These are phyloP conservation scores for Calonectria pteridis DNA, from an alignment of 2,329 filamentous ascomycete species.

Conservation along the genomic window DNA sequence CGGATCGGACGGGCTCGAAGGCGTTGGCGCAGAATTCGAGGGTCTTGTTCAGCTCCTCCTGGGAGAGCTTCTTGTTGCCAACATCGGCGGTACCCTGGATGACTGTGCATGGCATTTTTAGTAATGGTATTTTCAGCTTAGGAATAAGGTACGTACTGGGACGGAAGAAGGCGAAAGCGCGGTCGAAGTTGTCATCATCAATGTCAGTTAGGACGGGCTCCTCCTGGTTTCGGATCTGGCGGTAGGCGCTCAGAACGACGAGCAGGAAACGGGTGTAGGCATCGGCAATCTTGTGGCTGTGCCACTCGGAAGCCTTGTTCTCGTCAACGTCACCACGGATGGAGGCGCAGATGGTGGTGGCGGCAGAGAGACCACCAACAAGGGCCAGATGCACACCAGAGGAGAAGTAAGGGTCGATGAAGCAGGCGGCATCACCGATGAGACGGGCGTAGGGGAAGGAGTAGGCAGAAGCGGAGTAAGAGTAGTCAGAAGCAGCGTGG, in stretches of 20 bases:
- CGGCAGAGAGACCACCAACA: conserved; percentile 57
- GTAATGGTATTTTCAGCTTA: background rate
- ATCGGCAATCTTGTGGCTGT: conserved; percentile 58
- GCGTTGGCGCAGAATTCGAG: conserved; percentile 51
- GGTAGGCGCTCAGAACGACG: conserved; percentile 39
- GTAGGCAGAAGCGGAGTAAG: conserved; percentile 59
- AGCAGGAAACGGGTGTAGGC: conserved; percentile 61
- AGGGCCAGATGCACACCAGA: conserved; percentile 62
- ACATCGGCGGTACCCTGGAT: conserved; percentile 53
- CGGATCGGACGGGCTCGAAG: conserved; percentile 37
- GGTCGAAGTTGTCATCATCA: conserved; percentile 57
- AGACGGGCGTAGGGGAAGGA: conserved; percentile 55
- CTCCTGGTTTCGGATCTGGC: conserved; percentile 56
- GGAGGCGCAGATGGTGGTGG: conserved; percentile 56
- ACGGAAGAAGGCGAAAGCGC: conserved; percentile 56
- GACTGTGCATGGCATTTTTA: conserved; percentile 40
- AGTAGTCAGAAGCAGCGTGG: conserved; percentile 60
- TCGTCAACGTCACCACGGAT: conserved; percentile 55
- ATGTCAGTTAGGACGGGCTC: conserved; percentile 55
- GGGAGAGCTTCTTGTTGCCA: conserved; percentile 43
- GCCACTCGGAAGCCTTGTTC: conserved; percentile 53
- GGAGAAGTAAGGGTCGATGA: conserved; percentile 63
- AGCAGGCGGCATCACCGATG: conserved; percentile 61
- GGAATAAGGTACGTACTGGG: conserved; percentile 49
- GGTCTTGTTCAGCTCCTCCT: conserved; percentile 47